Base-by-base conservation (phyloP, 2,329 filamentous ascomycete species). In the Paracamarosporium sp. region DNA sequence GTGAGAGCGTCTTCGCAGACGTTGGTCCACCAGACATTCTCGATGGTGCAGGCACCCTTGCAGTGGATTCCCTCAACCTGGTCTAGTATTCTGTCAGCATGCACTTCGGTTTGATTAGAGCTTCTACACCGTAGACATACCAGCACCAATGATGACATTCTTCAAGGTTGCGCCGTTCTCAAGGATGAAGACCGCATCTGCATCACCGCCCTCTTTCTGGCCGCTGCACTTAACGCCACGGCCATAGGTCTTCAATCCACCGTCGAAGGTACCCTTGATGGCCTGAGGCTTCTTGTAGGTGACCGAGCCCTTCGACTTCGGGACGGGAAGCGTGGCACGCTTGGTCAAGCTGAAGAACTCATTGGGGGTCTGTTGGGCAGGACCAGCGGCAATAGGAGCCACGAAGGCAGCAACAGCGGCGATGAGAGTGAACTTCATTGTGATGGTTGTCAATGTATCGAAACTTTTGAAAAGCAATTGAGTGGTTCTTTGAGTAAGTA, bases 21-120 rank as follows among this genome's bases (percentile, higher is more conserved):
- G 31, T 68, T 68, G 33, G 60, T 57, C 65, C 69, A 79, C 78
- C 78, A 80, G 53, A 81, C 78, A 62, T 80, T 80, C 56, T 77
- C 75, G 31, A 83, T 71, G 28, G 78, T 81, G 73, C 82, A 84
- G 36, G 77, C 70, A 35, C 81, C 82, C 63, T 78, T 69, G 74
- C 82, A 84, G 75, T 85, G 82, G 44, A 85, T 78, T 58, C 82
- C 82, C 68, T 85, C 83, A 35, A 78, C 75, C 66, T 84, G 79
- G 57, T 78, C 76, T 51, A 17, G 2, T 11, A 5, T n/a, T 20
- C 40, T 51, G 48, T 51, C 15, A 50, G 47, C n/a, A 50, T 17
- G 7, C 20, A 9, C 44, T 22, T 15, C 12, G 20, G 3, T n/a
- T n/a, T n/a, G n/a, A n/a, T n/a, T n/a, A n/a, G n/a, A n/a, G n/a